phyloP scores from a whole-genome alignment of 331 rosid genomes.

The Saraca asoca region DNA sequence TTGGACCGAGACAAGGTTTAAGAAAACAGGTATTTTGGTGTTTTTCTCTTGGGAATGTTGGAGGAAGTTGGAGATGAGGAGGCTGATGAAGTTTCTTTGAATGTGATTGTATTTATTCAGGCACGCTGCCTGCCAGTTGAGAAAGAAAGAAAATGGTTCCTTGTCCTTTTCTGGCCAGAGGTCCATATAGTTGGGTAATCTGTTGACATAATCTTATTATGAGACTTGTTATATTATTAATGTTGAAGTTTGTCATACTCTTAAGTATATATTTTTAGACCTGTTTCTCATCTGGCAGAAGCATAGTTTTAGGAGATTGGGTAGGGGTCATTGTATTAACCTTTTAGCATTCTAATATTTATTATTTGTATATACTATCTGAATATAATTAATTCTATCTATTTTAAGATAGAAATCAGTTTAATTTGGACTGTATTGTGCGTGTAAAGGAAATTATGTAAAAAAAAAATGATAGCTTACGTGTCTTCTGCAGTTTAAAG shows the following conservation, averaged over 20 bases:
- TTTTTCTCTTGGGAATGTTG: conserved; percentile 9
- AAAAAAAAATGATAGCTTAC: too few relatives aligned
- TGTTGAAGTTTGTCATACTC: too few relatives aligned
- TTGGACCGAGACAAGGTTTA: not conserved
- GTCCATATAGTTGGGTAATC: conserved; percentile 47
- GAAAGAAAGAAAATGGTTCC: conserved; percentile 28
- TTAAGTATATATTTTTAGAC: too few relatives aligned
- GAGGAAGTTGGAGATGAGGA: not conserved
- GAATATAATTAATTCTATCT: too few relatives aligned
- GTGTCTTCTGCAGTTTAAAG: conserved; percentile 21
- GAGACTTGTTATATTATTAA: not conserved
- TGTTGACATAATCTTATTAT: conserved; percentile 40
- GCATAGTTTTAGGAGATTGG: too few relatives aligned
- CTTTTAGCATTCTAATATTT: too few relatives aligned
- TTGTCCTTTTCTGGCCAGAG: conserved; percentile 43
- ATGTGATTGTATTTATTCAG: conserved; percentile 42
- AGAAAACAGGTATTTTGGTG: not conserved
- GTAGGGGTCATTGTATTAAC: too few relatives aligned
- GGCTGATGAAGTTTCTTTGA: conserved; percentile 23
- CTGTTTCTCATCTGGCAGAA: too few relatives aligned
- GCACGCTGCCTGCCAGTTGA: conserved; percentile 13
- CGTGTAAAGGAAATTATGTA: too few relatives aligned
- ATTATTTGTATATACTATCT: too few relatives aligned
- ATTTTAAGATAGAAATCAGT: too few relatives aligned
- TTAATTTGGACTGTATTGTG: too few relatives aligned